Conservation (phyloP, 2,329 filamentous ascomycete genomes). For the Fusarium decemcellulare region DNA sequence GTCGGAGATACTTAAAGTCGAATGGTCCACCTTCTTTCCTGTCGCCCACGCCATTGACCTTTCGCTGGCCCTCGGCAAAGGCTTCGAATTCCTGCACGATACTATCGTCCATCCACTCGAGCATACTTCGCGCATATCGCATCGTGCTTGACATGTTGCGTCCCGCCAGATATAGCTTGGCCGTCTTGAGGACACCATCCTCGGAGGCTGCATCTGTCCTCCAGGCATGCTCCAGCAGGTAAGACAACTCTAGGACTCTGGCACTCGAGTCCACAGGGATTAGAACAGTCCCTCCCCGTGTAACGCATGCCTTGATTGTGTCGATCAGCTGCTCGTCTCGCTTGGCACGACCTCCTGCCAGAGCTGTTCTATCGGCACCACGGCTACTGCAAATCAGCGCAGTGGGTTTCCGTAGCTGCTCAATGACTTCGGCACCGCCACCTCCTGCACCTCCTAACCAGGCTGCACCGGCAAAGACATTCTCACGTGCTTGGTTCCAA, state of each 20-base stretch:
- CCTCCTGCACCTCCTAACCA: conserved; percentile 89
- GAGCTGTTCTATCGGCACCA: conserved; percentile 79
- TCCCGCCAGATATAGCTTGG: conserved; percentile 85
- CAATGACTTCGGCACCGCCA: conserved; percentile 90
- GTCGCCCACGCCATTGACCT: conserved; percentile 60
- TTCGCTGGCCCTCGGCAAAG: conserved; percentile 67
- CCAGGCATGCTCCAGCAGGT: conserved; percentile 94
- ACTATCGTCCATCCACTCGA: conserved; percentile 99
- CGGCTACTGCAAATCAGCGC: conserved; percentile 93
- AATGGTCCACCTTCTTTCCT: conserved; percentile 81
- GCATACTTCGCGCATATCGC: conserved; percentile 92
- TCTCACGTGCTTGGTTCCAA: conserved; percentile 98
- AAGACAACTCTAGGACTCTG: conserved; percentile 92
- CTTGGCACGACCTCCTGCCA: conserved; percentile 81
- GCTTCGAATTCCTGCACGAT: conserved; percentile 94
- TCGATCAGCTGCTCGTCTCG: conserved; percentile 89
- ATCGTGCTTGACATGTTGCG: conserved; percentile 90
- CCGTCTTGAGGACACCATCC: conserved; percentile 65
- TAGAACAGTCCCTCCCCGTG: conserved; percentile 88
- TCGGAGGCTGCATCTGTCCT: conserved; percentile 71
- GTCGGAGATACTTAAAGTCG: conserved; percentile 87
- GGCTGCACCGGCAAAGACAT: conserved; percentile 92
- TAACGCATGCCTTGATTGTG: conserved; percentile 83
- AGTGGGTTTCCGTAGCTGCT: conserved; percentile 92
- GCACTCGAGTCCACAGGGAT: conserved; percentile 97